Conservation (phyloP, 2,329 filamentous ascomycete species). For the Fusarium xylarioides region DNA sequence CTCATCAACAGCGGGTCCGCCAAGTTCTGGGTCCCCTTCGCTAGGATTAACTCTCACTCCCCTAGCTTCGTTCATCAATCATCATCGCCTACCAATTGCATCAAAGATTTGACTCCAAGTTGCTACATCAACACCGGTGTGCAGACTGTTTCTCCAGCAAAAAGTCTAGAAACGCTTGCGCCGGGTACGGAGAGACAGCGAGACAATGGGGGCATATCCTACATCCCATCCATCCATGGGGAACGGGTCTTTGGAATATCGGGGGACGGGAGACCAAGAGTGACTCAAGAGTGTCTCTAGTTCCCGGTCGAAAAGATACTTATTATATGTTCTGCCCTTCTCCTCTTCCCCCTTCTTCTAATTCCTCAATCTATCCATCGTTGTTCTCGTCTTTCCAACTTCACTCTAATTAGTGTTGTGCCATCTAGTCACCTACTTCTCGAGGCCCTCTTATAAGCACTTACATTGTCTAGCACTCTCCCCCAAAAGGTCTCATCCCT, state of each 20-base stretch:
- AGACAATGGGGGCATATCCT: slow-evolving; percentile 10
- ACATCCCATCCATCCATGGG: slow-evolving; percentile 20
- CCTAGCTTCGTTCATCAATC: slow-evolving; percentile 24
- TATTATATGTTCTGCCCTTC: slow-evolving; percentile 36
- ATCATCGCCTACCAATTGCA: not conserved
- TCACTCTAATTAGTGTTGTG: slow-evolving; percentile 3
- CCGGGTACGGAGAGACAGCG: slow-evolving; percentile 24
- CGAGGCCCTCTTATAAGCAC: slow-evolving; percentile 17
- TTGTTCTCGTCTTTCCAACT: not conserved
- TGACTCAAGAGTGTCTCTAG: slow-evolving; percentile 21
- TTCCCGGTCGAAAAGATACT: slow-evolving; percentile 38
- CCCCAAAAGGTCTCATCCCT: not conserved
- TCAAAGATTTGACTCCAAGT: slow-evolving; percentile 1
- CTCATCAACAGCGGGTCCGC: slow-evolving; percentile 24
- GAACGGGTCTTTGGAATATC: slow-evolving; percentile 19
- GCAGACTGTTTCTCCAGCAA: not conserved
- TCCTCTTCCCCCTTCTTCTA: not conserved
- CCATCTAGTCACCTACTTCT: not conserved
- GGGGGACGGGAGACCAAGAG: slow-evolving; percentile 31
- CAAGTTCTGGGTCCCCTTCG: slow-evolving; percentile 15
- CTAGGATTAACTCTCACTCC: slow-evolving; percentile 24
- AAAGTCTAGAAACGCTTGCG: slow-evolving; percentile 1
- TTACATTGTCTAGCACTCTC: not conserved
- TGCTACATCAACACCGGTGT: slow-evolving; percentile 16
- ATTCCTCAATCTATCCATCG: slow-evolving; percentile 2